Percentiles rank a stretch among this genome's conserved stretches.
Evolutionary conservation across 164 flowering plant species (phyloP).

Genomic region (Akebia trifoliata): DNA sequence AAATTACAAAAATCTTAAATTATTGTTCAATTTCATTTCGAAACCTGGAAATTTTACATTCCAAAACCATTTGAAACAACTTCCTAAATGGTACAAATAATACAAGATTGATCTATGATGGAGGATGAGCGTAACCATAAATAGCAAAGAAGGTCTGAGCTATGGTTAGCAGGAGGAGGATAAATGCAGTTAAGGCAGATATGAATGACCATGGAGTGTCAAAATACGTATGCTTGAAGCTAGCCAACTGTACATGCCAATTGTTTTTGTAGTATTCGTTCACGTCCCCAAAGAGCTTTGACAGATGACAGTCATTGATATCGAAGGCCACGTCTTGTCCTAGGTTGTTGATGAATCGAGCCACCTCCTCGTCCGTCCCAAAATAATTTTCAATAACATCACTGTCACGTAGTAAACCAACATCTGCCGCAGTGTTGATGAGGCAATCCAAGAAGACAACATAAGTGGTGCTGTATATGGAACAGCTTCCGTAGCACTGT

Average conservation of each 20-base stretch:
- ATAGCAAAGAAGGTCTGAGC: conserved; percentile 9
- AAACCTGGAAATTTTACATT: too few relatives aligned
- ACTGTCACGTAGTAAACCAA: conserved; percentile 11
- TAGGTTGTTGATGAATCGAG: conserved; percentile 20
- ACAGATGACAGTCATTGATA: conserved; percentile 8
- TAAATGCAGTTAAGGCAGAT: conserved; percentile 25
- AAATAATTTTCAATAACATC: conserved; percentile 24
- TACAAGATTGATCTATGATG: too few relatives aligned
- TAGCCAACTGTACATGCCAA: conserved; percentile 23
- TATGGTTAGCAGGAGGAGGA: conserved; percentile 20
- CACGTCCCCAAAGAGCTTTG: conserved; percentile 16
- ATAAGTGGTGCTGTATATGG: conserved; percentile 21
- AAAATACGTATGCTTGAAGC: conserved; percentile 24
- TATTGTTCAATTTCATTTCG: too few relatives aligned
- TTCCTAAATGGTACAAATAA: too few relatives aligned
- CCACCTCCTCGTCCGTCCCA: conserved; percentile 23
- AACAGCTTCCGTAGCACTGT: conserved; percentile 19
- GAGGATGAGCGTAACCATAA: conserved; percentile 8
- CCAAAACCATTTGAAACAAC: too few relatives aligned
- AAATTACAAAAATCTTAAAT: too few relatives aligned
- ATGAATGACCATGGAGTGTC: conserved; percentile 28
- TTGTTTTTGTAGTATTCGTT: conserved; percentile 15
- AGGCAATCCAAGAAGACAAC: conserved; percentile 25
- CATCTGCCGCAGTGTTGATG: conserved; percentile 20
- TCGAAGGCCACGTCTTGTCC: conserved; percentile 21